phyloP scores from a whole-genome alignment of 2,329 filamentous ascomycete genomes.

The Cercospora zeina region DNA sequence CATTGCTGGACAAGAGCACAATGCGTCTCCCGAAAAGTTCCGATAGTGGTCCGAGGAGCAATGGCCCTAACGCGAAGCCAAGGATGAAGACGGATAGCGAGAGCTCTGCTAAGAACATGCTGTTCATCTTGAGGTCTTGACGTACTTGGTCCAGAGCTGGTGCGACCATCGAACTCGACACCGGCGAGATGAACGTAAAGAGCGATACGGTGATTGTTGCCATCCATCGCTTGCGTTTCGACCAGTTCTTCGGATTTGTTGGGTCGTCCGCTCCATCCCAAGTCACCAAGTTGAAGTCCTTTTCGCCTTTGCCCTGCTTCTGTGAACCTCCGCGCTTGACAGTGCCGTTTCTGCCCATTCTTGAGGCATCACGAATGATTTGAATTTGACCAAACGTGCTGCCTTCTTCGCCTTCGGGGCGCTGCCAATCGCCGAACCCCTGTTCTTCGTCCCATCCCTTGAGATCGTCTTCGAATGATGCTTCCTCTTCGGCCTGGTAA shows the following conservation, averaged over 20 bases:
- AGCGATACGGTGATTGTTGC: conserved; percentile 47
- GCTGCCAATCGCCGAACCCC: conserved; percentile 29
- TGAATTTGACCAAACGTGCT: conserved; percentile 38
- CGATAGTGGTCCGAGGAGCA: conserved; percentile 42
- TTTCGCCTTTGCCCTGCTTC: conserved; percentile 37
- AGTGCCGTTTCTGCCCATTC: conserved; percentile 32
- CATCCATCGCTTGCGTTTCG: conserved; percentile 47
- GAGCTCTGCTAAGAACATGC: conserved; percentile 30
- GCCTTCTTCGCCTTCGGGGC: conserved; percentile 30
- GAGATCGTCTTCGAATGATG: conserved; percentile 34
- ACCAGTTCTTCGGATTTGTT: conserved; percentile 52
- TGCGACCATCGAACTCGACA: conserved; percentile 45
- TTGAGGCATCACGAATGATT: conserved; percentile 35
- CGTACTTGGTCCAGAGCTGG: conserved; percentile 38
- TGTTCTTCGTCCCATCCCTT: conserved; percentile 36
- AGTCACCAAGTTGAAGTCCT: conserved; percentile 43
- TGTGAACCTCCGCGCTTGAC: conserved; percentile 36
- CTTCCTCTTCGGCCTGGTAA: conserved; percentile 39
- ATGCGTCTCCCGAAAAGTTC: conserved; percentile 43
- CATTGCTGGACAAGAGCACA: conserved; percentile 41
- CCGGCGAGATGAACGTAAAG: conserved; percentile 45
- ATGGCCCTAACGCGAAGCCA: conserved; percentile 42
- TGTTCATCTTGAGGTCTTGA: conserved; percentile 33
- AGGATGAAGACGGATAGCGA: conserved; percentile 44
- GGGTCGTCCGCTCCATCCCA: conserved; percentile 52